A percentile compares a stretch with the other conserved stretches of the same genome.
These are phyloP conservation scores for Brassica cretica DNA, from an alignment of 345 rosid species.

Conservation along the genomic window DNA sequence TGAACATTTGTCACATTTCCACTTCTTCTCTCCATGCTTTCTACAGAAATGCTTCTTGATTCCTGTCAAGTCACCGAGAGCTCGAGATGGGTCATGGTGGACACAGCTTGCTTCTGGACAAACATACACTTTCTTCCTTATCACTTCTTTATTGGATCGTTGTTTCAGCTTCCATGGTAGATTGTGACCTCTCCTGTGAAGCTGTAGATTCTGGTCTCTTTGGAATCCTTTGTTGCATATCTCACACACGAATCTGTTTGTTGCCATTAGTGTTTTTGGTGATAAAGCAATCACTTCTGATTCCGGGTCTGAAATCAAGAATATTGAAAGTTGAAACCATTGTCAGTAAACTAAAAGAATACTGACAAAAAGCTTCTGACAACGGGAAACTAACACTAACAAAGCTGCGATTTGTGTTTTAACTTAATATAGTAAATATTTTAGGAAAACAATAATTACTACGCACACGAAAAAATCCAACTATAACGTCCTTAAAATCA, in stretches of 20 bases:
- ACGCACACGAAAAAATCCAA: background rate
- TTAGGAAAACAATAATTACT: background rate
- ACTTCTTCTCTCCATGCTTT: constrained; percentile 94
- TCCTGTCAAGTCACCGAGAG: constrained; percentile 93
- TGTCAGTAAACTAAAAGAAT: background rate
- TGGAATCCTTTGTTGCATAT: constrained; percentile 90
- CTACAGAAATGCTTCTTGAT: constrained; percentile 91
- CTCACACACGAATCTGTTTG: constrained; percentile 82
- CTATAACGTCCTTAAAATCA: background rate
- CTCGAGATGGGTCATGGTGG: constrained; percentile 92
- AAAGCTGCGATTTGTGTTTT: background rate
- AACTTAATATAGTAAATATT: background rate
- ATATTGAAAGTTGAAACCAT: background rate
- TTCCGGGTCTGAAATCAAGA: constrained; percentile 58
- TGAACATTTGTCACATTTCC: constrained; percentile 94
- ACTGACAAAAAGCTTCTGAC: background rate
- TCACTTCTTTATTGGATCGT: constrained; percentile 62
- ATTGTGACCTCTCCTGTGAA: constrained; percentile 84
- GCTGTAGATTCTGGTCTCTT: constrained; percentile 87
- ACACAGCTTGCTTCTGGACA: constrained; percentile 81
- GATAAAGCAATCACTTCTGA: constrained; percentile 89
- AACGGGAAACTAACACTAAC: background rate
- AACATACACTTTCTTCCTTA: constrained; percentile 51
- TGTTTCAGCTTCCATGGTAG: constrained; percentile 95
- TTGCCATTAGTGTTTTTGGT: constrained; percentile 74